phyloP scores from a whole-genome alignment of 2,329 filamentous ascomycete species.

The Paracamarosporium sp. region DNA sequence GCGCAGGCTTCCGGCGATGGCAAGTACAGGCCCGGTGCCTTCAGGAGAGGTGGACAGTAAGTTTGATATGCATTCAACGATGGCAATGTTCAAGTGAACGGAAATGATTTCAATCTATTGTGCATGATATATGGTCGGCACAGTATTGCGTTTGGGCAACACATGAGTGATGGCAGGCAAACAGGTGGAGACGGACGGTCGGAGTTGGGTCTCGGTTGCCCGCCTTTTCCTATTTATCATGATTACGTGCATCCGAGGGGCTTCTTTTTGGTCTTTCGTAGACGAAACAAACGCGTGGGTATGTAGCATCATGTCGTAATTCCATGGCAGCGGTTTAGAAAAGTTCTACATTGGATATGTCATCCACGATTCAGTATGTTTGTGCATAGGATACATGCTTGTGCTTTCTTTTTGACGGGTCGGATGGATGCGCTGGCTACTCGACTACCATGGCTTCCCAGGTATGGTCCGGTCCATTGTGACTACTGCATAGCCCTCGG shows the following conservation, averaged over 20 bases:
- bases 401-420: too few relatives aligned
- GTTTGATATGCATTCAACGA: conserved; percentile 6
- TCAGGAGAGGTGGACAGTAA: conserved; percentile 27
- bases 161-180: background rate
- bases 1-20: conserved; percentile 38
- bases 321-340: background rate
- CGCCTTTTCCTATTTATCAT: background rate
- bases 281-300: background rate
- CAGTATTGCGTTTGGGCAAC: background rate
- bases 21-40: conserved; percentile 50
- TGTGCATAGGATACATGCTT: too few relatives aligned
- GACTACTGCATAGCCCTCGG: conserved; percentile 53
- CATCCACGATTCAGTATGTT: background rate
- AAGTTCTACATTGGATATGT: background rate
- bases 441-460: conserved; percentile 54
- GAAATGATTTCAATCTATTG: background rate
- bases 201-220: background rate
- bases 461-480: conserved; percentile 57
- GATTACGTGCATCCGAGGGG: background rate
- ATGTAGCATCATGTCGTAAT: conserved; percentile 8
- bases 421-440: too few relatives aligned
- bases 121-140: conserved; percentile 8
- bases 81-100: background rate
- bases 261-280: background rate
- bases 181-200: background rate